A percentile compares a stretch with the other conserved stretches of the same genome.
Conservation (phyloP, 1,139 yeast genomes). For the Suhomyces ambrosiae region DNA sequence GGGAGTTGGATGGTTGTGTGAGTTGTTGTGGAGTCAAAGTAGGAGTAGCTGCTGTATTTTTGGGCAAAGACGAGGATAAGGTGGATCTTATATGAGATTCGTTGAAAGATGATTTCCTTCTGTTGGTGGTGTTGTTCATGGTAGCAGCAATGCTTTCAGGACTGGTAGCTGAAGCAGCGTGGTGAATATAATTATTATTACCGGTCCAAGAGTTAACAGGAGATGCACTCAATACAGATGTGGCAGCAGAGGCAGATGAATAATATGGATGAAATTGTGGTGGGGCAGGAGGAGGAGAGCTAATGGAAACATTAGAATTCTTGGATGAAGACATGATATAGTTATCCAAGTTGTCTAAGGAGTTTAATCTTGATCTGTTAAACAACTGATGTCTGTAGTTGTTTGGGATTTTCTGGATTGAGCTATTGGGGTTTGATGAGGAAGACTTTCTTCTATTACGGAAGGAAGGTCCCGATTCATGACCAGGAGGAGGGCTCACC, state of each 20-base stretch:
- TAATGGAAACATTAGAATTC: constrained; percentile 39
- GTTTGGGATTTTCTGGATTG: constrained; percentile 15
- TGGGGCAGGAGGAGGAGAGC: constrained; percentile 40
- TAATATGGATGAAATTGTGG: constrained; percentile 12
- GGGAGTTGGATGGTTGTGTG: constrained; percentile 14
- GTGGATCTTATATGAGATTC: constrained; percentile 48
- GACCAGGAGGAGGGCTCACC: constrained; percentile 43
- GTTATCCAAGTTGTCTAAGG: constrained; percentile 47
- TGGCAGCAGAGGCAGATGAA: constrained; percentile 15
- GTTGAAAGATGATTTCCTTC: constrained; percentile 48
- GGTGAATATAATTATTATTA: constrained; percentile 24
- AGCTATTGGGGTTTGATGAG: constrained; percentile 21
- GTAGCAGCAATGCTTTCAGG: constrained; percentile 24
- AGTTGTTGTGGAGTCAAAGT: constrained; percentile 9
- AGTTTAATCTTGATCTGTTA: constrained; percentile 45
- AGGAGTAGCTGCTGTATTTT: constrained; percentile 9
- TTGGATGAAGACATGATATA: constrained; percentile 45
- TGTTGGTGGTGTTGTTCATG: constrained; percentile 20
- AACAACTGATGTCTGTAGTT: constrained; percentile 34
- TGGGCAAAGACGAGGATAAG: constrained; percentile 31
- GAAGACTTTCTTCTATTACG: constrained; percentile 29
- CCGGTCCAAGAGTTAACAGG: constrained; percentile 33
- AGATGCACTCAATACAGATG: constrained; percentile 24
- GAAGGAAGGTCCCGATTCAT: constrained; percentile 22
- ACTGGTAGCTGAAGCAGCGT: constrained; percentile 21